These are phyloP conservation scores for Peniophora sp. DNA, from an alignment of 1,284 basidiomycete genomes.

Conservation along the genomic window DNA sequence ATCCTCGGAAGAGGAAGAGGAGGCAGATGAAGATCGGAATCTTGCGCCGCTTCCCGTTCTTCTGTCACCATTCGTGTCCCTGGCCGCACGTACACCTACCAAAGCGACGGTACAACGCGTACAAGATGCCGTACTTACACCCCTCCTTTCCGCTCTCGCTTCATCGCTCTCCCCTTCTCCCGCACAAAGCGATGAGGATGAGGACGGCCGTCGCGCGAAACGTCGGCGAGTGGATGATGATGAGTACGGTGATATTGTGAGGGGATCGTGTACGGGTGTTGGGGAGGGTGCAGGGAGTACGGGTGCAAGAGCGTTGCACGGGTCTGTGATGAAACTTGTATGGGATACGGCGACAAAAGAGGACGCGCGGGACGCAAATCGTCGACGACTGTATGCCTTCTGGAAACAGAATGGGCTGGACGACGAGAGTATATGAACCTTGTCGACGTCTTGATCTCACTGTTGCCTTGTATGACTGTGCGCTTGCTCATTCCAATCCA, in stretches of 20 bases:
- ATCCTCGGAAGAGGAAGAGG: too few species aligned
- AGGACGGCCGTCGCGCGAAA: constrained; percentile 19
- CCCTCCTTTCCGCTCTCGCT: too few species aligned
- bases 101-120: constrained; percentile 64
- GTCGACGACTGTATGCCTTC: constrained; percentile 75
- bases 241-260: constrained; percentile 33
- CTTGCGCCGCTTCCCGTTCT: constrained; percentile 54
- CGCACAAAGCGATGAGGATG: constrained; percentile 59
- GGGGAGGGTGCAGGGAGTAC: constrained; percentile 30
- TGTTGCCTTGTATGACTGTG: too few species aligned
- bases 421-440: too few species aligned
- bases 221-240: constrained; percentile 29
- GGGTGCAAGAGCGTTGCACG: constrained; percentile 36
- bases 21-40: constrained; percentile 13
- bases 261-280: constrained; percentile 40
- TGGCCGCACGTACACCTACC: constrained; percentile 59
- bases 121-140: too few species aligned
- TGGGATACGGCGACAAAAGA: constrained; percentile 74
- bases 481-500: too few species aligned
- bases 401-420: constrained; percentile 57
- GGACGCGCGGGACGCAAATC: constrained; percentile 69
- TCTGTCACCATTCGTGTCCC: constrained; percentile 59
- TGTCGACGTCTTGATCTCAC: too few species aligned
- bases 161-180: constrained; percentile 37
- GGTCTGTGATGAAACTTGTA: constrained; percentile 52